Base-by-base conservation (phyloP, 2,329 filamentous ascomycete genomes). In the Trichoderma cornu-damae region DNA sequence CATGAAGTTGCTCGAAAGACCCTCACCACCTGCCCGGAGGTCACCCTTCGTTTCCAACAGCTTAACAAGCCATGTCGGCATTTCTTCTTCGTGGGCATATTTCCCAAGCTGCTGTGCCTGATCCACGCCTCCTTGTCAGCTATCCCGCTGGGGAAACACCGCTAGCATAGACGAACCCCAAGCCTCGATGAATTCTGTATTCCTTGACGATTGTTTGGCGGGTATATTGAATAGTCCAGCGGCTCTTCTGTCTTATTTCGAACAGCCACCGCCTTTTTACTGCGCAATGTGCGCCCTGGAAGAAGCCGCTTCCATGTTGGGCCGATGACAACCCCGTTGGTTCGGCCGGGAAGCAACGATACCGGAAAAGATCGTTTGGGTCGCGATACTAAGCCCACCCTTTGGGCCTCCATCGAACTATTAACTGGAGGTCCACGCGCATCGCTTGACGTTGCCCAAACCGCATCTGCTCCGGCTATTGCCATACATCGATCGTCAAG, bases 31-130 rank as follows among this genome's bases (percentile, higher is more conserved):
- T n/a, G 76, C 76, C 26, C 75, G 79, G 32, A 80, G 73, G 54
- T 81, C 80, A 11, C 81, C 81, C 14, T 84, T 79, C 40, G 77
- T 79, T 60, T 84, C 76, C 1, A 93, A 76, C 61, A 89, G 73
- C 12, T 76, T 75, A 14, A 80, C 77, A 1, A 92, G 78, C 83
- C 83, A 88, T 7, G 76, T 72, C 0, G 89, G 89, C 89, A 92
- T 92, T 62, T 81, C 78, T 38, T 85, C 81, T 69, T 93, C 89
- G 63, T 89, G 77, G 1, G 87, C 87, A 70, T 88, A 84, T 24
- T 83, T 83, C 0, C 89, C 89, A 12, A 93, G 75, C 65, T 91
- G 86, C 67, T 77, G 73, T 78, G 80, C 79, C 69, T 79, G 16
- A 35, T 28, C 12, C 32, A 24, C 8, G 6, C n/a, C 24, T 20